Base-by-base conservation (phyloP, 805 yeast species). In the Candida verbasci region DNA sequence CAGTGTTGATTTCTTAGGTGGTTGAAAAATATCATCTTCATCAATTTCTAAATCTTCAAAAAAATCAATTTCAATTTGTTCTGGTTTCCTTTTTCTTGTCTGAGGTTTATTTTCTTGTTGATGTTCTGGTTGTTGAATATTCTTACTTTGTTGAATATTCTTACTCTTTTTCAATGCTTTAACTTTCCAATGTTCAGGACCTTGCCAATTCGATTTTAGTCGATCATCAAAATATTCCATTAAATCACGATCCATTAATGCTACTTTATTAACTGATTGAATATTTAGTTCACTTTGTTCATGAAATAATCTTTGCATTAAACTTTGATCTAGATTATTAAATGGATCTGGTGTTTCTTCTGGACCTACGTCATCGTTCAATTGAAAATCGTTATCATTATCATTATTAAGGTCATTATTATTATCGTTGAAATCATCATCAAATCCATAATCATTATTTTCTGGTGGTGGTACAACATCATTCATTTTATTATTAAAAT, bases 151-250 rank as follows among this genome's bases (percentile, higher is more conserved):
- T 10, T 28, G 30, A 21, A 43, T 46, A 16, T 50, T 55, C 40
- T 60, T 63, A 18, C 62, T 46, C 45, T 69, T 68, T 48, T 77
- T 81, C 32, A 82, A 56, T 10, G 77, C 73, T 28, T 73, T 65
- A 9, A 91, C 82, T 58, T 83, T 84, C 97, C 97, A 91, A 59
- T 86, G 94, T 45, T 86, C 91, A 10, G 72, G 84, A 7, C 97
- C 97, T 20, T 94, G 75, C 96, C 97, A 89, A 53, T 78, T 83
- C 22, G 69, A 62, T 39, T 70, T 74, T 58, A 86, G 68, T 15
- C 78, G 71, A 36, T 78, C 79, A 53, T 88, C 96, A 57, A 87
- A 87, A 53, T 86, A 83, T 2, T 88, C 82, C 74, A 86, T 77
- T 28, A 86, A 60, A 48, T 81, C 86, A 33, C 68, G 70, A 47